Evolutionary conservation across 2,329 filamentous ascomycete genomes (phyloP).

Genomic region (Neopestalotiopsis clavispora): DNA sequence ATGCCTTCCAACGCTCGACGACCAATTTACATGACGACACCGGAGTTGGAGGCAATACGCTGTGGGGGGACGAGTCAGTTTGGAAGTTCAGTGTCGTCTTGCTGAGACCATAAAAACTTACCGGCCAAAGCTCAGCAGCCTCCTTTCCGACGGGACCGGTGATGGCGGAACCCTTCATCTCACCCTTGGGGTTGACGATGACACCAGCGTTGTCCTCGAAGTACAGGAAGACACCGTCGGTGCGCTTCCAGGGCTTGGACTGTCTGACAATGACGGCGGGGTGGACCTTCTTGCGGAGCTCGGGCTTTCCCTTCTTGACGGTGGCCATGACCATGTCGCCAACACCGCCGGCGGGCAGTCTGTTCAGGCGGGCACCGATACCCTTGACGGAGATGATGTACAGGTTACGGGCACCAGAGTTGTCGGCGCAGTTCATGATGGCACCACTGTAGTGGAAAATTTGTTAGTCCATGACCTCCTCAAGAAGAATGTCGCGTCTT

Average conservation of each 20-base stretch:
- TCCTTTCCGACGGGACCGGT: slow-evolving; percentile 99
- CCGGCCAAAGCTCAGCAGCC: slow-evolving; percentile 98
- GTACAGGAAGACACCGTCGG: slow-evolving; percentile 98
- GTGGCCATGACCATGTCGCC: slow-evolving; percentile 99
- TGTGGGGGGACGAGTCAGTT: slow-evolving; percentile 40
- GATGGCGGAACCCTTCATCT: slow-evolving; percentile 99
- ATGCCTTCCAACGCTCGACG: slow-evolving; percentile 28
- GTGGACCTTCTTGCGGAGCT: slow-evolving; percentile 99
- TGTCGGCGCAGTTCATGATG: slow-evolving; percentile 99
- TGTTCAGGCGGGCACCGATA: slow-evolving; percentile 96
- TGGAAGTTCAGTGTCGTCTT: not conserved
- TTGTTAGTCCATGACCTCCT: slow-evolving; percentile 14
- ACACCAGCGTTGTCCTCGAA: slow-evolving; percentile 99
- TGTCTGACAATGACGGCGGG: slow-evolving; percentile 98
- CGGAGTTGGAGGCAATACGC: slow-evolving; percentile 99
- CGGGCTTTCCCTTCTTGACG: slow-evolving; percentile 99
- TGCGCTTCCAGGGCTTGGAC: slow-evolving; percentile 99
- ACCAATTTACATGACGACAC: slow-evolving; percentile 95
- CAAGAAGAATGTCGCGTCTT: not conserved
- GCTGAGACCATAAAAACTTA: slow-evolving; percentile 53
- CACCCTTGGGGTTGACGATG: slow-evolving; percentile 99
- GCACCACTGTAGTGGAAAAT: slow-evolving; percentile 70
- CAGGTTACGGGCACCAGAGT: slow-evolving; percentile 97
- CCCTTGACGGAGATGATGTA: slow-evolving; percentile 99
- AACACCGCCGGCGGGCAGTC: slow-evolving; percentile 94